Evolutionary conservation across 2,329 filamentous ascomycete genomes (phyloP).

Genomic region (Exophiala sideris): DNA sequence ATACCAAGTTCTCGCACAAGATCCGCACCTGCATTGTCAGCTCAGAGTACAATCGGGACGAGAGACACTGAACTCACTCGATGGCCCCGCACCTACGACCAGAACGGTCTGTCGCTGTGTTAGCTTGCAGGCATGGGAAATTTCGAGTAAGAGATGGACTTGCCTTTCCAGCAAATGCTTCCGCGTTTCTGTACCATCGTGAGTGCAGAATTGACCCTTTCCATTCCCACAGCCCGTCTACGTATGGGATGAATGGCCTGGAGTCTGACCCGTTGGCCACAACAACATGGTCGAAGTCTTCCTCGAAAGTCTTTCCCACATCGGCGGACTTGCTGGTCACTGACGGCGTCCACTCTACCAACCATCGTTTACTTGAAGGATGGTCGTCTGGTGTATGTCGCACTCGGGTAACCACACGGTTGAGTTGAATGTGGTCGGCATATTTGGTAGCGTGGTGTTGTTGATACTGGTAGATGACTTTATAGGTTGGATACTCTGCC

Average conservation of each 20-base stretch:
- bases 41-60: neutral
- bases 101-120: constrained; percentile 1
- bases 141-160: neutral
- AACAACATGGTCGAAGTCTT: constrained; percentile 8
- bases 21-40: constrained; percentile 8
- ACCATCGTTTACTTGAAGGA: constrained; percentile 4
- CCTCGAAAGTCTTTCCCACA: constrained; percentile 7
- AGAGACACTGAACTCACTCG: constrained; percentile 2
- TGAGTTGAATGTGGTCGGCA: constrained; percentile 2
- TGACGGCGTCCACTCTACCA: constrained; percentile 11
- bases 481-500: constrained; percentile 7
- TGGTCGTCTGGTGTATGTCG: constrained; percentile 2
- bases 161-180: constrained; percentile 10
- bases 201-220: constrained; percentile 8
- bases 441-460: constrained; percentile 8
- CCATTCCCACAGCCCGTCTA: constrained; percentile 5
- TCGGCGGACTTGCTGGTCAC: constrained; percentile 4
- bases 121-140: neutral
- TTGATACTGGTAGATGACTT: constrained; percentile 11
- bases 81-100: constrained; percentile 10
- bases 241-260: constrained; percentile 10
- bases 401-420: constrained; percentile 6
- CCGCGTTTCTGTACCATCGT: constrained; percentile 8
- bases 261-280: constrained; percentile 12
- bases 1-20: constrained; percentile 12